Conservation (phyloP, 2,329 filamentous ascomycete genomes). For the Aureobasidium sp. region DNA sequence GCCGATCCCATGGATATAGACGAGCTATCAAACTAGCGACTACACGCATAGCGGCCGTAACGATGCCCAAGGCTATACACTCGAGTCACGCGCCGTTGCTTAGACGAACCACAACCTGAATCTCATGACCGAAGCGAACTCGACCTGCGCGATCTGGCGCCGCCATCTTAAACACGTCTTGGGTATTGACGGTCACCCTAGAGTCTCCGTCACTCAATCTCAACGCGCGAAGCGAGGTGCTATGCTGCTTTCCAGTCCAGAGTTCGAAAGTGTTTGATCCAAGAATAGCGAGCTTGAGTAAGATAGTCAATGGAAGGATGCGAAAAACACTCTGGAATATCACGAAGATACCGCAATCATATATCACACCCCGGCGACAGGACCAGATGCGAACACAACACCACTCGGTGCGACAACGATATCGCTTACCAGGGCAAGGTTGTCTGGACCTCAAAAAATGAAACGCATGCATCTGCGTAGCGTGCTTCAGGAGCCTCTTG, state of each 20-base stretch:
- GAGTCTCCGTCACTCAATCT: background rate
- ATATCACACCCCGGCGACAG: background rate
- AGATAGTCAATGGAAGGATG: background rate
- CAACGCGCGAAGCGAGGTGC: background rate
- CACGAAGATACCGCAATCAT: background rate
- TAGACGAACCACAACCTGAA: background rate
- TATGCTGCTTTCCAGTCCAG: background rate
- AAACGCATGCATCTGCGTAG: conserved; percentile 13
- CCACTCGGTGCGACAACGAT: background rate
- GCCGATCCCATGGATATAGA: background rate
- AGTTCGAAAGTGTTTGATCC: too few relatives aligned
- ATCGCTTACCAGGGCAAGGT: background rate
- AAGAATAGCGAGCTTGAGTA: background rate
- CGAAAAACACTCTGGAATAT: background rate
- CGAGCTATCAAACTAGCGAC: background rate
- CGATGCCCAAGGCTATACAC: background rate
- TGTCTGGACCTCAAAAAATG: background rate
- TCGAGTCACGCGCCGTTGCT: background rate
- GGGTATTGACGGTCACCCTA: background rate
- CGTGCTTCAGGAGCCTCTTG: conserved; percentile 14
- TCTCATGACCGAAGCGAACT: background rate
- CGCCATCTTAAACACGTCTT: background rate
- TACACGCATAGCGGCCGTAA: background rate
- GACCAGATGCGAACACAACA: background rate
- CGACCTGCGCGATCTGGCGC: background rate